These are phyloP conservation scores for Stereocaulon alpinum DNA, from an alignment of 495 filamentous ascomycete genomes.

Conservation along the genomic window DNA sequence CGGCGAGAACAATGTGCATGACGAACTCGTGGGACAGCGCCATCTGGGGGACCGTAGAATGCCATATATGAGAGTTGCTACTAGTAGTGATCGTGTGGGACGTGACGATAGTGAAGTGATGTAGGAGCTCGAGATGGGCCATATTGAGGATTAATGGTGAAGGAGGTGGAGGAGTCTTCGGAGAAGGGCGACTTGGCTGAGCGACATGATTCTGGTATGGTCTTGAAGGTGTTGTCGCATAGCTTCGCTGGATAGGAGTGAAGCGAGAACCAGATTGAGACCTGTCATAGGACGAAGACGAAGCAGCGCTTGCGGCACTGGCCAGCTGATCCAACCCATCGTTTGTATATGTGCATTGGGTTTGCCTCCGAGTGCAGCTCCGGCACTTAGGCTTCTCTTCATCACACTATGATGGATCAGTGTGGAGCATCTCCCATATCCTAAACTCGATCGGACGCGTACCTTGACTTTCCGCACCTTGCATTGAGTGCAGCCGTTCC, in stretches of 20 bases:
- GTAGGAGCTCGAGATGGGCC: constrained; percentile 31
- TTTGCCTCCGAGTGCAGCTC: constrained; percentile 34
- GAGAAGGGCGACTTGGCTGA: not conserved
- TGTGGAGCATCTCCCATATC: not conserved
- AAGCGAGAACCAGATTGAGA: not conserved
- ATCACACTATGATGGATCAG: constrained; percentile 29
- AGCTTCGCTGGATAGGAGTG: not conserved
- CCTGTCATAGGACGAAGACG: not conserved
- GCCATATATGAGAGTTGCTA: constrained; percentile 29
- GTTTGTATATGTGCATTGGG: constrained; percentile 33
- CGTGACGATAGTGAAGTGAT: constrained; percentile 30
- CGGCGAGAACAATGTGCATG: constrained; percentile 34
- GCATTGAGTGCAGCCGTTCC: constrained; percentile 48
- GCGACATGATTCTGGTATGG: not conserved
- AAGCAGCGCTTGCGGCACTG: constrained; percentile 18
- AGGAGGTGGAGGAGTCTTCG: constrained; percentile 10
- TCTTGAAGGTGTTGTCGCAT: not conserved
- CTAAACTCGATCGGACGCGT: constrained; percentile 1
- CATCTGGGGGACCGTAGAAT: constrained; percentile 31
- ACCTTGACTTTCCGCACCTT: constrained; percentile 49
- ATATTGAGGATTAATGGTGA: constrained; percentile 22
- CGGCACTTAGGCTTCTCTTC: constrained; percentile 37
- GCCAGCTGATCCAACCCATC: constrained; percentile 12
- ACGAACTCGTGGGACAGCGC: constrained; percentile 36
- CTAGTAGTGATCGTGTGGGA: constrained; percentile 24